These are phyloP conservation scores for Fraxinus paxiana DNA, from an alignment of 305 asterid genomes.

Conservation along the genomic window DNA sequence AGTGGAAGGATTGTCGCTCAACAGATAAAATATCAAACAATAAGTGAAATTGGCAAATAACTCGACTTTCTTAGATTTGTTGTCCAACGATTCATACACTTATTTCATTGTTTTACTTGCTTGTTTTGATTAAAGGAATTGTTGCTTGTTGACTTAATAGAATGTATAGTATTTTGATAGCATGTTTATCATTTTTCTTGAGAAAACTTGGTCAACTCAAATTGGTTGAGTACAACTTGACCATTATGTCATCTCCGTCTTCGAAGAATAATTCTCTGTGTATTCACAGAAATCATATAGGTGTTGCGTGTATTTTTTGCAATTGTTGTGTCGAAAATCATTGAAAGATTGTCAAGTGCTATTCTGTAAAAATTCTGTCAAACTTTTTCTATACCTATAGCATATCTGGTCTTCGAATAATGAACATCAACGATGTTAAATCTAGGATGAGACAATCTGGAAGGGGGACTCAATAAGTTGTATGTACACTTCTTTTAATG, in stretches of 20 bases:
- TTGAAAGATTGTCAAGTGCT: no score
- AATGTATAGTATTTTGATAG: not conserved
- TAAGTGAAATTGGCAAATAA: not conserved
- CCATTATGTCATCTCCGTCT: no score
- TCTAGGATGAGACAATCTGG: not conserved
- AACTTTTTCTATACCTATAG: no score
- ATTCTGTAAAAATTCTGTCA: no score
- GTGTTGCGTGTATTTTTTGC: no score
- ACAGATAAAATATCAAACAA: not conserved
- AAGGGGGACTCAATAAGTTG: not conserved
- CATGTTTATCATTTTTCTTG: not conserved
- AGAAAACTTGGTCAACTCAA: not conserved
- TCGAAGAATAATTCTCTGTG: no score
- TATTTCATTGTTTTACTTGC: not conserved
- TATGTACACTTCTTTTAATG: not conserved
- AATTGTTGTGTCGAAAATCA: no score
- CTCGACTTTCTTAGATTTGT: not conserved
- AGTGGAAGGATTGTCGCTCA: no score
- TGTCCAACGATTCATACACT: not conserved
- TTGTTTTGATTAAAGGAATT: not conserved
- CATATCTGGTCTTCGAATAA: not conserved
- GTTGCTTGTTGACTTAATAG: not conserved
- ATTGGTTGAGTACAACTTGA: not conserved
- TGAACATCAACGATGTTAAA: not conserved
- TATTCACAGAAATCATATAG: no score